These are phyloP conservation scores for Phlebiopsis gigantea DNA, from an alignment of 768 basidiomycete species.

Conservation along the genomic window DNA sequence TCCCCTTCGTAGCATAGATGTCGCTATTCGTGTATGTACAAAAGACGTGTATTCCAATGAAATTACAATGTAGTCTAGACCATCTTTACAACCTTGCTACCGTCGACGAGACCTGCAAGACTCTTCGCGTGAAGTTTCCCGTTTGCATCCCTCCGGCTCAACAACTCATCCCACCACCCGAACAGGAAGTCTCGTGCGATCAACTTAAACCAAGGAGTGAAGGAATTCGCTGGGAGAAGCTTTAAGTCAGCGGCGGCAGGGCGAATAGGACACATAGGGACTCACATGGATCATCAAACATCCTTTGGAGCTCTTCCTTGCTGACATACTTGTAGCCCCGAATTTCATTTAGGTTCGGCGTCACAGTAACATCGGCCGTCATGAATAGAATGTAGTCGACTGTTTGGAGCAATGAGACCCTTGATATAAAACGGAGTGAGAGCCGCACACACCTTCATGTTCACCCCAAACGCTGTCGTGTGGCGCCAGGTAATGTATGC, in stretches of 20 bases:
- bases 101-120: conserved; percentile 61
- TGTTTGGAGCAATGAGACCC: conserved; percentile 25
- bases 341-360: conserved; percentile 86
- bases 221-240: conserved; percentile 58
- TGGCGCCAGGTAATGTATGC: conserved; percentile 97
- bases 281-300: conserved; percentile 82
- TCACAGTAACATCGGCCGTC: conserved; percentile 80
- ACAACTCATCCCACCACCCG: conserved; percentile 96
- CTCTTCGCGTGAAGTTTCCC: conserved; percentile 62
- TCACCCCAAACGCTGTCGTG: conserved; percentile 94
- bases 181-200: conserved; percentile 96
- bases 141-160: conserved; percentile 48
- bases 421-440: neutral
- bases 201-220: conserved; percentile 99
- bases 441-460: conserved; percentile 72
- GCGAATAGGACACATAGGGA: conserved; percentile 1
- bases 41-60: neutral
- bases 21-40: neutral
- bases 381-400: conserved; percentile 98
- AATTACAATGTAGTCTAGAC: conserved; percentile 23
- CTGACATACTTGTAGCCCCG: conserved; percentile 87
- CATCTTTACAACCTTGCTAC: conserved; percentile 71
- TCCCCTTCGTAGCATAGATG: neutral
- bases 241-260: neutral
- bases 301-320: conserved; percentile 81